Percentiles rank a stretch among this genome's conserved stretches.
phyloP scores from a whole-genome alignment of 2,329 filamentous ascomycete species.

The Beauveria bassiana region DNA sequence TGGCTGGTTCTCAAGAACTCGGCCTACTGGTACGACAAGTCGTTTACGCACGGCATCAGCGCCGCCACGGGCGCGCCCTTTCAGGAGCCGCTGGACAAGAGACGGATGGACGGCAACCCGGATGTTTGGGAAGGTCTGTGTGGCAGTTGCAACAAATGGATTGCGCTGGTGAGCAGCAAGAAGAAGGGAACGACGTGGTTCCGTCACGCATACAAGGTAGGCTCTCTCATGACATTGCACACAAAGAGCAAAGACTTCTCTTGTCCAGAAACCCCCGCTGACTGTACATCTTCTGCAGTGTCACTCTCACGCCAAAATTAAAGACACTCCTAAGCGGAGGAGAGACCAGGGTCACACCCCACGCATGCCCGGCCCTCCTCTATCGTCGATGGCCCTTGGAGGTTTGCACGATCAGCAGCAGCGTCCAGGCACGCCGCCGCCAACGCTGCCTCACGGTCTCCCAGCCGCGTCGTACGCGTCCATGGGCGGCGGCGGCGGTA shows the following conservation, averaged over 20 bases:
- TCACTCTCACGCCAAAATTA: conserved; percentile 64
- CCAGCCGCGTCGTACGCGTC: conserved; percentile 22
- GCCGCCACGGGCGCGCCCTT: conserved; percentile 73
- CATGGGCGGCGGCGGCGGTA: conserved; percentile 11
- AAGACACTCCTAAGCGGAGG: conserved; percentile 61
- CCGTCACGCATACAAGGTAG: conserved; percentile 78
- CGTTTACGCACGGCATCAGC: conserved; percentile 80
- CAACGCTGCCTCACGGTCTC: conserved; percentile 17
- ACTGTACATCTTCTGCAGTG: conserved; percentile 38
- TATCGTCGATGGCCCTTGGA: conserved; percentile 38
- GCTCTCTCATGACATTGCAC: conserved; percentile 16
- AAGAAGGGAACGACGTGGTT: conserved; percentile 94
- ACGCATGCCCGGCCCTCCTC: conserved; percentile 23
- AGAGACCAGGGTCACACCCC: conserved; percentile 51
- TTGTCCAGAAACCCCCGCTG: not conserved
- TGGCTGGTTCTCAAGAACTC: conserved; percentile 88
- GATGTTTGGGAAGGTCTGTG: conserved; percentile 78
- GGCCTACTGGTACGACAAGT: conserved; percentile 90
- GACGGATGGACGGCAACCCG: conserved; percentile 71
- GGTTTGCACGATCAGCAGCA: conserved; percentile 29
- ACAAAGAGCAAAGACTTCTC: not conserved
- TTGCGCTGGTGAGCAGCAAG: conserved; percentile 74
- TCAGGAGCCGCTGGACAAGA: conserved; percentile 66
- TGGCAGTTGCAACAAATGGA: conserved; percentile 72
- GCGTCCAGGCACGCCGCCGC: conserved; percentile 25